These are phyloP conservation scores for Cryptococcus jaspeensis DNA, from an alignment of 1,284 basidiomycete genomes.

Conservation along the genomic window DNA sequence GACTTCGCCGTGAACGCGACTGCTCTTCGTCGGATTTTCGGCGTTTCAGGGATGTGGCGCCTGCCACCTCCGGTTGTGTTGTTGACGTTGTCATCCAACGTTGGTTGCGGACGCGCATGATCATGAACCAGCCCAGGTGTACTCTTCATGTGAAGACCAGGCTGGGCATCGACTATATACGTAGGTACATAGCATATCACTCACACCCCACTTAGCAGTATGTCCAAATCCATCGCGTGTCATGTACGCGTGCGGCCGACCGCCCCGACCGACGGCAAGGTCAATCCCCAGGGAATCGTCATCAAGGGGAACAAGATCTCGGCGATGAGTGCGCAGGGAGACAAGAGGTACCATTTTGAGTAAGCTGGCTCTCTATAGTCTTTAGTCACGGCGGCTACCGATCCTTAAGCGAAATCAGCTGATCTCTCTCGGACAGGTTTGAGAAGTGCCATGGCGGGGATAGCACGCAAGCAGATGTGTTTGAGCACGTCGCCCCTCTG, in stretches of 20 bases:
- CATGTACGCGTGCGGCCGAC: constrained; percentile 26
- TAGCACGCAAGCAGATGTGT: constrained; percentile 29
- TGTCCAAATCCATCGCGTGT: constrained; percentile 13
- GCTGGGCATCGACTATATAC: neutral
- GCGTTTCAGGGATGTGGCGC: neutral
- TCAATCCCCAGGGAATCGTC: constrained; percentile 14
- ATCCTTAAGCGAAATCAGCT: too few relatives aligned
- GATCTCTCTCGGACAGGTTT: too few relatives aligned
- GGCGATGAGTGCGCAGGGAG: constrained; percentile 11
- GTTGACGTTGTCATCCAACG: neutral
- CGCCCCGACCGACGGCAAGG: constrained; percentile 8
- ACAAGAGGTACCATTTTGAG: constrained; percentile 19
- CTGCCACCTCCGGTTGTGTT: too few relatives aligned
- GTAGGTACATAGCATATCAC: neutral
- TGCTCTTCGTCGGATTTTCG: constrained; percentile 3
- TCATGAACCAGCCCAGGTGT: neutral
- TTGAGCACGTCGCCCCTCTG: constrained; percentile 26
- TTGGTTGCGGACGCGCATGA: neutral
- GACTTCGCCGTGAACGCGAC: constrained; percentile 7
- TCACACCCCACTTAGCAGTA: neutral
- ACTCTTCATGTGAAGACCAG: too few relatives aligned
- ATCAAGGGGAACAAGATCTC: constrained; percentile 16
- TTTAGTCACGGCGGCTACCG: too few relatives aligned
- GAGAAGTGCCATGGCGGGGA: constrained; percentile 23
- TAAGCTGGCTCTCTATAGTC: constrained; percentile 8